Conservation (phyloP, 23 red algal species). For the Gracilariopsis chorda region DNA sequence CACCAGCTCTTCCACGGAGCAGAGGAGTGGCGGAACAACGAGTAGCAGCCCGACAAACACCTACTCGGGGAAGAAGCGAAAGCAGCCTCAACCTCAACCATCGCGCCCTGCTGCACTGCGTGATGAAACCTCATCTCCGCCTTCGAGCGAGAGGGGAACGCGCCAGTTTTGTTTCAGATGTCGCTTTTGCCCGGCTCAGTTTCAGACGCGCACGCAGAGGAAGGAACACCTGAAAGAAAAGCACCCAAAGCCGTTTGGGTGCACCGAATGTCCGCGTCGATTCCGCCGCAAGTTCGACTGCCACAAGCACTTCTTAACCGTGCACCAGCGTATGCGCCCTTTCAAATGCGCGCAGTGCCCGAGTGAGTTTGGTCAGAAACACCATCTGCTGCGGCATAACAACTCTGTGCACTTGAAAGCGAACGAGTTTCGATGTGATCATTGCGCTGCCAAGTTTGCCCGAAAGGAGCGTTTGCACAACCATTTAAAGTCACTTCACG, state of each 20-base stretch:
- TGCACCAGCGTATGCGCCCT: conserved; percentile 28
- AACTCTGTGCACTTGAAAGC: conserved; percentile 7
- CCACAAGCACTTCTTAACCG: conserved; percentile 7
- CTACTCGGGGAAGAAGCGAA: too few species aligned
- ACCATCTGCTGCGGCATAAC: conserved; percentile 36
- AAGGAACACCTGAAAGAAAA: neutral
- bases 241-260: neutral
- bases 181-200: neutral
- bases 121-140: too few species aligned
- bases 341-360: conserved; percentile 22
- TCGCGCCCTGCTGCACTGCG: too few species aligned
- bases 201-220: neutral
- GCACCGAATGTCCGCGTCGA: neutral
- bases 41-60: too few species aligned
- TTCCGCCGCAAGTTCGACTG: conserved; percentile 15
- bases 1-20: too few species aligned
- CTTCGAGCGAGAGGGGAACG: too few species aligned
- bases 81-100: too few species aligned
- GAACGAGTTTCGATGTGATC: neutral
- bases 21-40: too few species aligned
- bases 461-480: neutral
- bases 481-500: conserved; percentile 5
- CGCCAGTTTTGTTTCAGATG: too few species aligned
- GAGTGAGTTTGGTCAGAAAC: conserved; percentile 24
- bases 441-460: neutral